Evolutionary conservation across 495 filamentous ascomycete genomes (phyloP).

Genomic region (Neurospora sp.): DNA sequence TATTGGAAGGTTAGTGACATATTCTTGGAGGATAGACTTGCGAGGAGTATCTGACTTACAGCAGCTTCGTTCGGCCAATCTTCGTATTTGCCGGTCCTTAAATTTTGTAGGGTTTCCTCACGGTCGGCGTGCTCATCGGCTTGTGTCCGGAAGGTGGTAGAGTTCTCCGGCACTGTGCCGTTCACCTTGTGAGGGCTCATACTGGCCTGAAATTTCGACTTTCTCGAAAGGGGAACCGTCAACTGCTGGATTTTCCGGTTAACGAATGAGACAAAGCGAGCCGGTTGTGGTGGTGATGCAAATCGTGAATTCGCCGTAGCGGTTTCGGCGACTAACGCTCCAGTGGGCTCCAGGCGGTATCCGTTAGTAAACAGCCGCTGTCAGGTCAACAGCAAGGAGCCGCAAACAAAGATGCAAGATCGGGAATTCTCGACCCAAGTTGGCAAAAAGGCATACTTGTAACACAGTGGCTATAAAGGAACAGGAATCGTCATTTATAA

Average conservation of each 20-base stretch:
- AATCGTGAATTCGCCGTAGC: background rate
- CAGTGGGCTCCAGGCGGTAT: background rate
- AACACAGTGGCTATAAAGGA: background rate
- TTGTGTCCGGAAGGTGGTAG: background rate
- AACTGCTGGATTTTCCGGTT: background rate
- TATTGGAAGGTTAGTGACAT: slow-evolving; percentile 7
- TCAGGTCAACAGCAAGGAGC: background rate
- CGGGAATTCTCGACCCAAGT: background rate
- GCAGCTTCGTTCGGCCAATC: slow-evolving; percentile 39
- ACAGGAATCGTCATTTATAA: background rate
- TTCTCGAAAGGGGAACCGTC: too few relatives aligned
- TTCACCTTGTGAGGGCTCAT: background rate
- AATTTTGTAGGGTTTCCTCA: background rate
- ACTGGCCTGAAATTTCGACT: background rate
- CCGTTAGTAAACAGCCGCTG: background rate
- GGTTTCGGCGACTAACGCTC: background rate
- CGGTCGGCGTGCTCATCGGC: slow-evolving; percentile 7
- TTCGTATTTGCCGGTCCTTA: slow-evolving; percentile 4
- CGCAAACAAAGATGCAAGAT: background rate
- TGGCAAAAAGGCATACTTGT: background rate
- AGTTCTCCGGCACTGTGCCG: background rate
- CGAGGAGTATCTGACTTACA: slow-evolving; percentile 15
- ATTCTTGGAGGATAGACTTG: background rate
- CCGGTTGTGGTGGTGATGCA: background rate
- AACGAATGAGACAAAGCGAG: background rate